phyloP scores from a whole-genome alignment of 208 protist genomes.

The Zelonia costaricensis region DNA sequence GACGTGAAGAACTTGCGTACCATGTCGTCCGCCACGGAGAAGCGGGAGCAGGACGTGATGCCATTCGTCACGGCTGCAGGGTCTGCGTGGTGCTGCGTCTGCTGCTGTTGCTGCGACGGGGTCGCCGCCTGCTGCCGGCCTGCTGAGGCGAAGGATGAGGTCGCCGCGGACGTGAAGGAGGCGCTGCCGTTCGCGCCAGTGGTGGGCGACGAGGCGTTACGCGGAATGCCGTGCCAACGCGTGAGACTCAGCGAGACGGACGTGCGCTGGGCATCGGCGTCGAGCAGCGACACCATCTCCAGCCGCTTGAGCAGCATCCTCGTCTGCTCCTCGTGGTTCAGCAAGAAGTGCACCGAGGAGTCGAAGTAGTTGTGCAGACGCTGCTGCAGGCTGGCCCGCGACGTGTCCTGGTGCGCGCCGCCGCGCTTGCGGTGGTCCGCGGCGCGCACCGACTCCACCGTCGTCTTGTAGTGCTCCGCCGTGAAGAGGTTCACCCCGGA shows the following conservation, averaged over 20 bases:
- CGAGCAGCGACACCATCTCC: constrained; percentile 66
- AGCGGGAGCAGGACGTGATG: constrained; percentile 51
- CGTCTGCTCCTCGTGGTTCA: constrained; percentile 71
- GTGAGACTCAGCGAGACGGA: constrained; percentile 50
- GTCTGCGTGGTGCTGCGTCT: neutral
- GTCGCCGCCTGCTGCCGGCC: neutral
- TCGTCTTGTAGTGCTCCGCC: constrained; percentile 24
- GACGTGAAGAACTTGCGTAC: constrained; percentile 86
- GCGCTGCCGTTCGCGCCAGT: neutral
- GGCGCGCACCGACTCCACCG: constrained; percentile 26
- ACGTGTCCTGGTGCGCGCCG: constrained; percentile 19
- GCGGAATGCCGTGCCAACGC: constrained; percentile 34
- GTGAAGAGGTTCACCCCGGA: constrained; percentile 31
- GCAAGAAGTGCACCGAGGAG: constrained; percentile 66
- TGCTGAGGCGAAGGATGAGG: neutral
- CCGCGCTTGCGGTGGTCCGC: constrained; percentile 24
- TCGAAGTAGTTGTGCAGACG: constrained; percentile 65
- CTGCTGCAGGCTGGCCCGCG: constrained; percentile 45
- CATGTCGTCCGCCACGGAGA: constrained; percentile 78
- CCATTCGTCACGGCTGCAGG: constrained; percentile 8
- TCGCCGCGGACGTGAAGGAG: neutral
- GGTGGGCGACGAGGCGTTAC: constrained; percentile 1
- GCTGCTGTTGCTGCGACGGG: no score
- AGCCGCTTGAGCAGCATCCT: constrained; percentile 59
- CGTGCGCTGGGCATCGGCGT: constrained; percentile 50